These are phyloP conservation scores for Neofusicoccum umdonicola DNA, from an alignment of 2,329 filamentous ascomycete genomes.

Conservation along the genomic window DNA sequence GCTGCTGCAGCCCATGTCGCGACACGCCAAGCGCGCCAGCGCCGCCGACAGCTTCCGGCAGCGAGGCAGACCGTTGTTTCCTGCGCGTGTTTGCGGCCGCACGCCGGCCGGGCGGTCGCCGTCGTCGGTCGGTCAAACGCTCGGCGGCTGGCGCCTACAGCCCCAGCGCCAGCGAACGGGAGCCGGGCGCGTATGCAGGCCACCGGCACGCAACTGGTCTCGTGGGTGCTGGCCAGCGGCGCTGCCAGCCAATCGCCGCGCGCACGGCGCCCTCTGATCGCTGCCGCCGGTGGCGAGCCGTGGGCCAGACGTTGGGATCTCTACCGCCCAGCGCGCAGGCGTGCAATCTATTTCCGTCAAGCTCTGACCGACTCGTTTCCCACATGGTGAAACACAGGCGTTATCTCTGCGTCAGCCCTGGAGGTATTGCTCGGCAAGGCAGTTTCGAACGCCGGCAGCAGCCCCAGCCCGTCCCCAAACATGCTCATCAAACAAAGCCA, in stretches of 20 bases:
- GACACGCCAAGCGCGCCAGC: neutral
- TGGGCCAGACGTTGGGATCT: neutral
- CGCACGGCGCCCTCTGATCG: neutral
- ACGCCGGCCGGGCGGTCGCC: neutral
- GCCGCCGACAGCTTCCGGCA: slow-evolving; percentile 2
- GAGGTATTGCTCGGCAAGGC: neutral
- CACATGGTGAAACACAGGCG: neutral
- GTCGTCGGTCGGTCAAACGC: neutral
- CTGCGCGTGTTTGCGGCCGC: neutral
- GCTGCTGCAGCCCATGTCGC: neutral
- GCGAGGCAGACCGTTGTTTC: neutral
- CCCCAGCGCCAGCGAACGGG: neutral
- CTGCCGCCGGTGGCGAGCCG: neutral
- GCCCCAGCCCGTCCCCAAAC: neutral
- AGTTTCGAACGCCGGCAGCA: neutral
- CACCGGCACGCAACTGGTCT: neutral
- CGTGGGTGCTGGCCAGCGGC: neutral
- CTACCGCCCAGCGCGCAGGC: neutral
- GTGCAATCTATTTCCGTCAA: neutral
- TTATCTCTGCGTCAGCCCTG: slow-evolving; percentile 4
- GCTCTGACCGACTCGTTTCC: slow-evolving; percentile 1
- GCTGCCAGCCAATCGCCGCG: neutral
- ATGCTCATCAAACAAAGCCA: slow-evolving; percentile 3
- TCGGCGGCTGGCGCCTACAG: neutral
- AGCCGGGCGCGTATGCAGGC: slow-evolving; percentile 11